These are phyloP conservation scores for Solanum appendiculatum DNA, from an alignment of 257 asterid genomes.

Conservation along the genomic window DNA sequence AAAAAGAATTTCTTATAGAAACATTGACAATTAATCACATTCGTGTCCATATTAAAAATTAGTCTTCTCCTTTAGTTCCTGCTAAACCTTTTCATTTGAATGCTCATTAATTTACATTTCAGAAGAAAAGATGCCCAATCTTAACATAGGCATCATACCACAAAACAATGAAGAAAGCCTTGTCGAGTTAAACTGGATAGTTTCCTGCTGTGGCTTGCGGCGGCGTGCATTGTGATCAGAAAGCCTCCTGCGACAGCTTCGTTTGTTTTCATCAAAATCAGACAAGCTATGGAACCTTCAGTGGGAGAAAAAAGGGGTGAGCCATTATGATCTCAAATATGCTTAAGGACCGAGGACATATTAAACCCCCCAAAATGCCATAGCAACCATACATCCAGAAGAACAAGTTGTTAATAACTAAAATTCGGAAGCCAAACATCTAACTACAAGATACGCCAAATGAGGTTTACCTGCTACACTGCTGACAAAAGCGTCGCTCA, in stretches of 20 bases:
- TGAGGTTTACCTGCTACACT: constrained; percentile 68
- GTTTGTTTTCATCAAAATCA: constrained; percentile 81
- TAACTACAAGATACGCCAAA: neutral
- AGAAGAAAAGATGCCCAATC: neutral
- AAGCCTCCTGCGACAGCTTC: constrained; percentile 85
- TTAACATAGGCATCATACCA: constrained; percentile 30
- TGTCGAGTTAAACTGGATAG: constrained; percentile 43
- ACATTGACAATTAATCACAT: neutral
- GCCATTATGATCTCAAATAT: neutral
- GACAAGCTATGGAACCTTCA: constrained; percentile 77
- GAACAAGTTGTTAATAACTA: neutral
- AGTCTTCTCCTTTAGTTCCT: neutral
- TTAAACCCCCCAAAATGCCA: neutral
- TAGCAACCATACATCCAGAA: neutral
- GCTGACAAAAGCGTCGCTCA: constrained; percentile 87
- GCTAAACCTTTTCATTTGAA: neutral
- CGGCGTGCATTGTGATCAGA: constrained; percentile 94
- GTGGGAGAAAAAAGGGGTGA: neutral
- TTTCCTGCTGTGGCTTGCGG: constrained; percentile 76
- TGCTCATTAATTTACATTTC: neutral
- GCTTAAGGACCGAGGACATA: neutral
- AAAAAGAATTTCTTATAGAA: neutral
- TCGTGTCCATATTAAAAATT: neutral
- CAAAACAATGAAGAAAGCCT: constrained; percentile 46
- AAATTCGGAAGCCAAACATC: neutral